Evolutionary conservation across 139 green algal genomes (phyloP).

Genomic region (Gonium pectorale): DNA sequence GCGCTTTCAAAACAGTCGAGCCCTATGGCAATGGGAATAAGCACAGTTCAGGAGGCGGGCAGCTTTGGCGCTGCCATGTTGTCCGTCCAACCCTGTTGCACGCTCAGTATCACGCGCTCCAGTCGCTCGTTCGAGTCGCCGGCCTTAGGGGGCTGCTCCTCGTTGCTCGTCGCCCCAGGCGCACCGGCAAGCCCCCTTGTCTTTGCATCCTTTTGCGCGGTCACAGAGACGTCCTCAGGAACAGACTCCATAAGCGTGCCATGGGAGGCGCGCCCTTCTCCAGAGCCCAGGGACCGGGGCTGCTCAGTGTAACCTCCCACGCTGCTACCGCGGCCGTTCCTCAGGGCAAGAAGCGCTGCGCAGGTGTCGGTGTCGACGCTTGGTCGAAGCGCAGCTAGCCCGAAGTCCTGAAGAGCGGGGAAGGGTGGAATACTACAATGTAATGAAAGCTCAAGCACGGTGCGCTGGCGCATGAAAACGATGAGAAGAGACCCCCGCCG

Average conservation of each 20-base stretch:
- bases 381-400: not conserved
- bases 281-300: too few relatives aligned
- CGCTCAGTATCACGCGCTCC: too few relatives aligned
- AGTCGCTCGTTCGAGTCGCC: not conserved
- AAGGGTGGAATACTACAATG: not conserved
- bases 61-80: too few relatives aligned
- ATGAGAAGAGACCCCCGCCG: not conserved
- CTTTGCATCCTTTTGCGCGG: too few relatives aligned
- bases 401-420: not conserved
- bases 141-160: not conserved
- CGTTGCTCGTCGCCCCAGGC: not conserved
- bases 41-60: too few relatives aligned
- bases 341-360: not conserved
- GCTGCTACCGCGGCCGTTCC: conserved; percentile 20
- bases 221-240: too few relatives aligned
- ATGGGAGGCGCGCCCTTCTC: too few relatives aligned
- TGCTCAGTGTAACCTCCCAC: not conserved
- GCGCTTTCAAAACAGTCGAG: too few relatives aligned
- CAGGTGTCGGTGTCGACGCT: conserved; percentile 8
- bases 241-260: too few relatives aligned
- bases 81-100: too few relatives aligned
- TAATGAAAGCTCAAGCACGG: not conserved
- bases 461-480: not conserved
- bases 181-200: not conserved
- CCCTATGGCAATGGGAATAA: too few relatives aligned